Evolutionary conservation across 306 rosid species (phyloP), one percentile per base, ranked within the genome.

Genomic region (Rosa persica): DNA sequence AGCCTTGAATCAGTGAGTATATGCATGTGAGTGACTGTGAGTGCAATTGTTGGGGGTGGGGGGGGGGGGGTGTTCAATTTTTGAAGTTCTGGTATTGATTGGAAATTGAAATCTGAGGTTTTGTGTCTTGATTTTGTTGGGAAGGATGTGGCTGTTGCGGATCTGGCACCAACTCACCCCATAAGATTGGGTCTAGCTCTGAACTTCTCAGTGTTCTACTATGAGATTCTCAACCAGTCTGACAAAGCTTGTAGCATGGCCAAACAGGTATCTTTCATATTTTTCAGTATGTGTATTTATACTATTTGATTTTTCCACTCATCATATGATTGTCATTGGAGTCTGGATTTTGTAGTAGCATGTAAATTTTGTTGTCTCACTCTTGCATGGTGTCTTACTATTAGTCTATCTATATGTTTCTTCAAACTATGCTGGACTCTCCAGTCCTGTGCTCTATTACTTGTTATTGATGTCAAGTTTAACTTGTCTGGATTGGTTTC

Each of bases 211-310:
- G 97, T 91, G 5, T 91, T 91, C 88, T 91, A 91, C 83, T 89
- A 83, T 23, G 93, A 91, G 81, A 91, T 91, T 78, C 92, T 91
- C 78, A 91, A 89, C 71, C 97, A 89, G 58, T 88, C 97, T 74
- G 97, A 91, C 62, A 88, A 89, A 72, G 97, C 97, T 0, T 91
- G 93, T 67, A 89, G 76, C 46, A 89, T 91, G 97, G 97, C 97
- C 67, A 91, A 91, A 82, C 97, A 88, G 97, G 97, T 89, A 19
- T 57, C 42, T 30, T 22, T 44, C 6, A 43, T 74, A 25, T 10
- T 22, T 15, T 38, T 34, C 34, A 25, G 16, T 67, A 1, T 25
- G 76, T 34, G 13, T 70, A 11, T 27, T 42, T 49, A 2, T 66
- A 5, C 13, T n/a, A 9, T 48, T 44, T 44, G 10, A 23, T 48